Base-by-base conservation (phyloP, 2,329 filamentous ascomycete genomes). In the Beauveria pseudobassiana region DNA sequence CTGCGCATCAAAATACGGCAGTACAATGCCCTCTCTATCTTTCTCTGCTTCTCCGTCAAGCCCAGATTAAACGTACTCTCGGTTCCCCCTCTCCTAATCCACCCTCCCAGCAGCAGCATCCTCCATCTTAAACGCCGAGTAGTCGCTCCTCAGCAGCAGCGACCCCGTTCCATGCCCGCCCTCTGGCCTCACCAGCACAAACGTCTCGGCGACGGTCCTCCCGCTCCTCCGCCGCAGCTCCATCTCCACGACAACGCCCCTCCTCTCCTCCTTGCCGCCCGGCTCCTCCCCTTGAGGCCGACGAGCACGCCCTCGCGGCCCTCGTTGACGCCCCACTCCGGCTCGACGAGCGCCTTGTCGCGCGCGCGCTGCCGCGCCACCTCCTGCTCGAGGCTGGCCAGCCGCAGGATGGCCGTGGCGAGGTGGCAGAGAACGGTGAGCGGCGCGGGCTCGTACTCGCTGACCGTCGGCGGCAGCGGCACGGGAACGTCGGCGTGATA, bases 1-100 rank as follows among this genome's bases (percentile, higher is more conserved):
- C 80, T 99, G 95, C 26, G 95, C 95, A 78, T 99, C 95, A 75
- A 96, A 97, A 73, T 99, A 98, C 18, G 95, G 95, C 73, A 98
- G 73, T 46, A 98, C 90, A 9, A 99, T 90, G 0, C 89, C 90
- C 69, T 97, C 93, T 28, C 95, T 80, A 56, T 96, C 93, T 65
- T 82, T 68, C 89, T 84, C 77, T 99, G 95, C 77, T 95, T 92
- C 63, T 96, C 93, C 20, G 93, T 98, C 63, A 99, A 77, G 0
- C 88, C 87, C 4, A 99, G 76, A 65, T 89, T 88, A 71, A 99
- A 99, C 0, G 93, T 96, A 10, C 89, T 88, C 68, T 86, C 5
- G 84, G 83, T 63, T 85, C 79, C 40, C 82, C 82, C 28, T 82
- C 82, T 1, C 72, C 81, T 1, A 70, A 76, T 0, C 65, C 73